A percentile compares a stretch with the other conserved stretches of the same genome.
phyloP scores from a whole-genome alignment of 2,329 filamentous ascomycete genomes.

The Trichophyton rubrum region DNA sequence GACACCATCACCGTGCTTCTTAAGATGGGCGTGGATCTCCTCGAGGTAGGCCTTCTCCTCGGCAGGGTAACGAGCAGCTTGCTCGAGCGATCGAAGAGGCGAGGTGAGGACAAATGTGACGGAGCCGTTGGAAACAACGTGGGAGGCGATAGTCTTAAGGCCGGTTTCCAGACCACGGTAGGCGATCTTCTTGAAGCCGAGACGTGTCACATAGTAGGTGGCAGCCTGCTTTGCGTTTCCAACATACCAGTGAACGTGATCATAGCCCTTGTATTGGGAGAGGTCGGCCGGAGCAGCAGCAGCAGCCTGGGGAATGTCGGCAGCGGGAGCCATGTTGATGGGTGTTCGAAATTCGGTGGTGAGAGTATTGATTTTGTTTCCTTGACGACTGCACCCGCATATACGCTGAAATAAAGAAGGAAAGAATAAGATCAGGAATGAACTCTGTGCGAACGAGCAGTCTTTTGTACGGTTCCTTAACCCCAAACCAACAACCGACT shows the following conservation, averaged over 20 bases:
- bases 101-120: constrained; percentile 34
- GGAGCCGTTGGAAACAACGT: constrained; percentile 46
- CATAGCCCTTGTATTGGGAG: constrained; percentile 59
- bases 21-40: constrained; percentile 71
- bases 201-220: constrained; percentile 72
- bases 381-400: not conserved
- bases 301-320: constrained; percentile 23
- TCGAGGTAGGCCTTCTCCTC: constrained; percentile 54
- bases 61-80: constrained; percentile 41
- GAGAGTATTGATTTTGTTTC: not conserved
- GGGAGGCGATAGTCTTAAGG: constrained; percentile 64
- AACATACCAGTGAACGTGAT: constrained; percentile 92
- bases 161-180: constrained; percentile 84
- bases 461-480: not conserved
- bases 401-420: too few relatives aligned
- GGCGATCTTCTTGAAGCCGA: constrained; percentile 72
- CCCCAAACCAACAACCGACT: not conserved
- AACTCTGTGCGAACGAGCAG: not conserved
- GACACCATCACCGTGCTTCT: constrained; percentile 81
- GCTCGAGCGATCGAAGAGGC: constrained; percentile 47
- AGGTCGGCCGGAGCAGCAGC: constrained; percentile 16
- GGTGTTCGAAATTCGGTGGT: not conserved
- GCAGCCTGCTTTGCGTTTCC: constrained; percentile 95
- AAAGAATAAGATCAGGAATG: not conserved
- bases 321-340: constrained; percentile 9